Evolutionary conservation across 83 land plant species (phyloP).

Genomic region (Picea engelmannii): DNA sequence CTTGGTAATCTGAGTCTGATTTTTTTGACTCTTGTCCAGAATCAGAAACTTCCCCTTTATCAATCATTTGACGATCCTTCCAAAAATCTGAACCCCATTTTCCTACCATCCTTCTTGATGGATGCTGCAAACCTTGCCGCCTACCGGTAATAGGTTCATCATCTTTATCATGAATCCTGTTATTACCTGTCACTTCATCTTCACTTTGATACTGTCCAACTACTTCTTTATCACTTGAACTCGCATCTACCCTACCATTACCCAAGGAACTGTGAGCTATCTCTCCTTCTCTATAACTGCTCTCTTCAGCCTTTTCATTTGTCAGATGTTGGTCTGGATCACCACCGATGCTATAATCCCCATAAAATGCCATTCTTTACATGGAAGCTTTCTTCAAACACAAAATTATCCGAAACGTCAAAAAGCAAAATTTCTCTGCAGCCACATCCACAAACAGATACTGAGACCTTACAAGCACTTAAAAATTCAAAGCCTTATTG

Average conservation of each 20-base stretch:
- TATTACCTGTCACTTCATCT: constrained; percentile 35
- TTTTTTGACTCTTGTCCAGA: constrained; percentile 34
- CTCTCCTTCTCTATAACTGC: neutral
- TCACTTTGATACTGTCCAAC: constrained; percentile 31
- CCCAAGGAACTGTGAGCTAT: constrained; percentile 1
- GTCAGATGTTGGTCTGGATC: constrained; percentile 14
- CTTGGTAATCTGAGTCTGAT: constrained; percentile 33
- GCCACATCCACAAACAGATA: no score
- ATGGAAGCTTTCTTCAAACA: neutral
- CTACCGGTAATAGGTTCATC: constrained; percentile 25
- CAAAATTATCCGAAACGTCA: no score
- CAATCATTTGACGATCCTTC: constrained; percentile 67
- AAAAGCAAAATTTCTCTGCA: no score
- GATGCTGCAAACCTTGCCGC: constrained; percentile 21
- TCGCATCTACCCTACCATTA: constrained; percentile 36
- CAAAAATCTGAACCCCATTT: constrained; percentile 70
- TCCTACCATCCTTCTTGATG: constrained; percentile 36
- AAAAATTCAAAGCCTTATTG: no score
- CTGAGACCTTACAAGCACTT: no score
- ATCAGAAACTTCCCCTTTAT: constrained; percentile 24
- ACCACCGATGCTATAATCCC: constrained; percentile 14
- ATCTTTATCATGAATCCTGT: constrained; percentile 31
- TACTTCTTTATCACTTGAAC: constrained; percentile 39
- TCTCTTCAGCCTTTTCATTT: constrained; percentile 13
- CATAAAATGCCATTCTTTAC: constrained; percentile 28